A percentile compares a stretch with the other conserved stretches of the same genome.
Evolutionary conservation across 768 basidiomycete genomes (phyloP).

Genomic region (Sarcodon aspratus): DNA sequence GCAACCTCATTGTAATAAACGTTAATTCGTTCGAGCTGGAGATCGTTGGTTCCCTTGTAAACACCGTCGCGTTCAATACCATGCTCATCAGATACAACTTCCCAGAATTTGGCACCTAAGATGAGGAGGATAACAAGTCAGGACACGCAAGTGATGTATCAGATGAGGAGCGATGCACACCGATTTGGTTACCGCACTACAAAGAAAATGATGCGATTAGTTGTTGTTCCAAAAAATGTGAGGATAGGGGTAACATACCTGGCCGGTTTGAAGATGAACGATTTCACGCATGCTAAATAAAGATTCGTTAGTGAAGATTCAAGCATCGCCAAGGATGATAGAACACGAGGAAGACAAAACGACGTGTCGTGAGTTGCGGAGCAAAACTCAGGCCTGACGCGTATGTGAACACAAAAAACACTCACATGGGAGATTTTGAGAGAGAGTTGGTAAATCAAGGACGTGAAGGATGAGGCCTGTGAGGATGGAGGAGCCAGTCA

Average conservation of each 20-base stretch:
- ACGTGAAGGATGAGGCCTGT: too few relatives aligned
- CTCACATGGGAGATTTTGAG: too few relatives aligned
- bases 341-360: too few relatives aligned
- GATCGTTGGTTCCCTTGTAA: slow-evolving; percentile 89
- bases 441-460: too few relatives aligned
- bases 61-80: slow-evolving; percentile 88
- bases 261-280: slow-evolving; percentile 98
- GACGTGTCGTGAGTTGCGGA: too few relatives aligned
- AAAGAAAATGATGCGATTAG: slow-evolving; percentile 14
- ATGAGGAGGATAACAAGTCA: slow-evolving; percentile 4
- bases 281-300: slow-evolving; percentile 90
- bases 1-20: slow-evolving; percentile 98
- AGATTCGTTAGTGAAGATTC: background rate
- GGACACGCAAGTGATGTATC: background rate
- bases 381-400: too few relatives aligned
- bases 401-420: too few relatives aligned
- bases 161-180: slow-evolving; percentile 32
- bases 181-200: slow-evolving; percentile 99
- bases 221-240: background rate
- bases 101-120: slow-evolving; percentile 91
- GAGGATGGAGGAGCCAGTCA: too few relatives aligned
- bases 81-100: slow-evolving; percentile 97
- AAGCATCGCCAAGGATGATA: too few relatives aligned
- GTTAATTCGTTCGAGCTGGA: slow-evolving; percentile 94
- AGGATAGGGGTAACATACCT: slow-evolving; percentile 39